These are phyloP conservation scores for Zygotorulaspora danielsina DNA, from an alignment of 805 yeast species.

Conservation along the genomic window DNA sequence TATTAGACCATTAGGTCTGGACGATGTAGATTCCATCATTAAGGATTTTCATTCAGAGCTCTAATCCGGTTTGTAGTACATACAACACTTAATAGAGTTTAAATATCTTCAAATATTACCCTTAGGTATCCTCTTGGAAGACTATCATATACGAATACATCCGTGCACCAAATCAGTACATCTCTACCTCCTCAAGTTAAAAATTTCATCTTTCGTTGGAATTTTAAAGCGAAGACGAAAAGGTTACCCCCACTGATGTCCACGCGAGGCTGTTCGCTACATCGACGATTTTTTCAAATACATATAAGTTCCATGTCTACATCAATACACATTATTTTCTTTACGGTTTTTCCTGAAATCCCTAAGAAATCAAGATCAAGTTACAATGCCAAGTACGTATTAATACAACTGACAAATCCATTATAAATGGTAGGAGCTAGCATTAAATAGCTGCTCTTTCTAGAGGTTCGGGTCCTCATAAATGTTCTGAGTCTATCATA, in stretches of 20 bases:
- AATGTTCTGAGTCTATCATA: conserved; percentile 9
- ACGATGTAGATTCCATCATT: conserved; percentile 95
- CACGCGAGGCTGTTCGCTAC: too few relatives aligned
- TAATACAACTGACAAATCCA: too few relatives aligned
- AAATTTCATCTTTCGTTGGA: too few relatives aligned
- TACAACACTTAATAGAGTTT: too few relatives aligned
- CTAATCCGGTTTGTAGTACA: neutral
- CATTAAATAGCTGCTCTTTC: too few relatives aligned
- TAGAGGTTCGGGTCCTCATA: conserved; percentile 75
- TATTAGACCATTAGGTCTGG: conserved; percentile 88
- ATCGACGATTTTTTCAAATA: neutral
- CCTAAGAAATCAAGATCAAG: conserved; percentile 26
- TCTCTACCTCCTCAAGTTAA: too few relatives aligned
- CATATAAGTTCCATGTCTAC: neutral
- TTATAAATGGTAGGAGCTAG: too few relatives aligned
- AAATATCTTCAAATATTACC: too few relatives aligned
- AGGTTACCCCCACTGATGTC: too few relatives aligned
- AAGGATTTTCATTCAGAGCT: conserved; percentile 81
- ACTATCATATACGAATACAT: conserved; percentile 5
- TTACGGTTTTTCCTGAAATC: neutral
- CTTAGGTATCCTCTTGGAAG: too few relatives aligned
- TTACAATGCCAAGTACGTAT: conserved; percentile 63
- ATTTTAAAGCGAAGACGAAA: too few relatives aligned
- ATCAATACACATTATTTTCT: neutral
- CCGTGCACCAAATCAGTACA: too few relatives aligned